Percentiles rank a stretch among this genome's conserved stretches.
Evolutionary conservation across 805 yeast genomes (phyloP).

Genomic region (Isabelozyma pseudorhagii): DNA sequence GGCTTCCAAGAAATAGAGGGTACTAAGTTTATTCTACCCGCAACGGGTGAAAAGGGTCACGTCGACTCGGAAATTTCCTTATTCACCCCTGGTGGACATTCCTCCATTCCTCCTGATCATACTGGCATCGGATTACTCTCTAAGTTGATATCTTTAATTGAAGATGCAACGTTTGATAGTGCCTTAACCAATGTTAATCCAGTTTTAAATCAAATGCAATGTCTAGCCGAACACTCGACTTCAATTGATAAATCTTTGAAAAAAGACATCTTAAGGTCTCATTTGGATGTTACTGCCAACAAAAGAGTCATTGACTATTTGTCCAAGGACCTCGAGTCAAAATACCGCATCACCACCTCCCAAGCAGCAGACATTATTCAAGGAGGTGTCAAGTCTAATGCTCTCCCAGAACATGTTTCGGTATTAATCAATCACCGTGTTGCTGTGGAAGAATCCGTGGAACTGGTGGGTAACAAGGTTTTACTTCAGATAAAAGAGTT

Average conservation of each 20-base stretch:
- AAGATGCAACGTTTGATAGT: constrained; percentile 32
- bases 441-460: constrained; percentile 41
- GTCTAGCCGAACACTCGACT: constrained; percentile 44
- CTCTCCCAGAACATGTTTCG: constrained; percentile 47
- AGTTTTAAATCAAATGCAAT: constrained; percentile 39
- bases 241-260: constrained; percentile 29
- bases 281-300: constrained; percentile 34
- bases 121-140: constrained; percentile 70
- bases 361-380: constrained; percentile 46
- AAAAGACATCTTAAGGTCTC: constrained; percentile 37
- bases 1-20: constrained; percentile 50
- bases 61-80: constrained; percentile 47
- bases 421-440: constrained; percentile 45
- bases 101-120: constrained; percentile 76
- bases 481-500: constrained; percentile 24
- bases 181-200: constrained; percentile 44
- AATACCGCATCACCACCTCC: constrained; percentile 42
- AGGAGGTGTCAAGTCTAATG: constrained; percentile 51
- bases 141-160: constrained; percentile 36
- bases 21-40: constrained; percentile 54
- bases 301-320: constrained; percentile 31
- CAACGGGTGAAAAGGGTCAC: constrained; percentile 47
- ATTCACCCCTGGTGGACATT: constrained; percentile 72
- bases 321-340: constrained; percentile 18
- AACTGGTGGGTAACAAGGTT: constrained; percentile 28